Percentiles rank a stretch among this genome's conserved stretches.
Evolutionary conservation across 2,329 filamentous ascomycete genomes (phyloP).

Genomic region (Aspergillus luchuensis): DNA sequence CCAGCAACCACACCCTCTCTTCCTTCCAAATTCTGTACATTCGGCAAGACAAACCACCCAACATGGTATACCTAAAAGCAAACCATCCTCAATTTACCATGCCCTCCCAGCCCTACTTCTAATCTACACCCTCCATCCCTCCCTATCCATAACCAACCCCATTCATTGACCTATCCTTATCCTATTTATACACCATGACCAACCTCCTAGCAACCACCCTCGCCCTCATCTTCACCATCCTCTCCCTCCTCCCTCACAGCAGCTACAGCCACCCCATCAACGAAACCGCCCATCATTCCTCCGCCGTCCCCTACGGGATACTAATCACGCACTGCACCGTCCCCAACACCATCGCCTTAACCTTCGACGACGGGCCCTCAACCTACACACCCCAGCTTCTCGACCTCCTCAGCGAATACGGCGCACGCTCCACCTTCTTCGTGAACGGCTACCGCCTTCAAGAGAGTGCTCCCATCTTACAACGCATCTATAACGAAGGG

Average conservation of each 20-base stretch:
- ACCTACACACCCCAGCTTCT: slow-evolving; percentile 62
- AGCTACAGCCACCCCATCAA: neutral
- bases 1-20: neutral
- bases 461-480: slow-evolving; percentile 30
- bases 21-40: neutral
- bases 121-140: neutral
- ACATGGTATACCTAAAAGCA: neutral
- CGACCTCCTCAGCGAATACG: slow-evolving; percentile 58
- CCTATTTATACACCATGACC: slow-evolving; percentile 5
- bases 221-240: slow-evolving; percentile 3
- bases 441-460: slow-evolving; percentile 49
- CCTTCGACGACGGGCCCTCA: slow-evolving; percentile 67
- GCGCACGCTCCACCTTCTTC: slow-evolving; percentile 67
- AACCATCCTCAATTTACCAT: neutral
- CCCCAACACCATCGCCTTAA: slow-evolving; percentile 62
- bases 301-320: slow-evolving; percentile 42
- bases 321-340: slow-evolving; percentile 44
- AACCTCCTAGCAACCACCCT: slow-evolving; percentile 7
- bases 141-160: neutral
- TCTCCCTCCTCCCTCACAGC: slow-evolving; percentile 1
- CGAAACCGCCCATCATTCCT: neutral
- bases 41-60: neutral
- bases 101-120: neutral
- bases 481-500: slow-evolving; percentile 39
- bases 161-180: slow-evolving; percentile 6